These are phyloP conservation scores for Pleurotus tuber-regium DNA, from an alignment of 768 basidiomycete species.

Conservation along the genomic window DNA sequence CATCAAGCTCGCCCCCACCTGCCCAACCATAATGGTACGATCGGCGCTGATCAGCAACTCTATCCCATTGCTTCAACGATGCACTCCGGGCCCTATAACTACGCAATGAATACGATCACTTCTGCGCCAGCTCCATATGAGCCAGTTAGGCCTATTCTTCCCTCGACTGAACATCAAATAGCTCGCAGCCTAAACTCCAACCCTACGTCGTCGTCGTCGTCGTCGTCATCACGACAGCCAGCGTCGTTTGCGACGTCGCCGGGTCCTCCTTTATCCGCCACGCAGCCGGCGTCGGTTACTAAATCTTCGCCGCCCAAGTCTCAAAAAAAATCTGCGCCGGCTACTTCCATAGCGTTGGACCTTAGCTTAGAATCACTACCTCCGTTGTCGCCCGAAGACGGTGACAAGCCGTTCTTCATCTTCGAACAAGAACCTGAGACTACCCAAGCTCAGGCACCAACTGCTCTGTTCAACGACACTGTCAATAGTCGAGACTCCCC, in stretches of 20 bases:
- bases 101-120: not conserved
- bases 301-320: conserved; percentile 1
- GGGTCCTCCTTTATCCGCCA: not conserved
- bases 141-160: not conserved
- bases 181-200: not conserved
- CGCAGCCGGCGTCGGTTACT: not conserved
- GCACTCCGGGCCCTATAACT: not conserved
- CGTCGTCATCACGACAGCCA: no score
- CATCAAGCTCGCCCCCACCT: not conserved
- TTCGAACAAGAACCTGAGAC: no score
- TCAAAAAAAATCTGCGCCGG: not conserved
- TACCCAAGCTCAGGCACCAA: not conserved
- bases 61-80: not conserved
- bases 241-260: not conserved
- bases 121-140: not conserved
- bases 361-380: conserved; percentile 5
- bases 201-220: not conserved
- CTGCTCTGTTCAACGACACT: not conserved
- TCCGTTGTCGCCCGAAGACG: conserved; percentile 6
- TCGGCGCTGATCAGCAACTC: not conserved
- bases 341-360: not conserved
- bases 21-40: not conserved
- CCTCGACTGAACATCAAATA: not conserved
- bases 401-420: conserved; percentile 8
- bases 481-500: not conserved